Base-by-base conservation (phyloP, 148 eudicot species). In the Fallopia convolvulus region DNA sequence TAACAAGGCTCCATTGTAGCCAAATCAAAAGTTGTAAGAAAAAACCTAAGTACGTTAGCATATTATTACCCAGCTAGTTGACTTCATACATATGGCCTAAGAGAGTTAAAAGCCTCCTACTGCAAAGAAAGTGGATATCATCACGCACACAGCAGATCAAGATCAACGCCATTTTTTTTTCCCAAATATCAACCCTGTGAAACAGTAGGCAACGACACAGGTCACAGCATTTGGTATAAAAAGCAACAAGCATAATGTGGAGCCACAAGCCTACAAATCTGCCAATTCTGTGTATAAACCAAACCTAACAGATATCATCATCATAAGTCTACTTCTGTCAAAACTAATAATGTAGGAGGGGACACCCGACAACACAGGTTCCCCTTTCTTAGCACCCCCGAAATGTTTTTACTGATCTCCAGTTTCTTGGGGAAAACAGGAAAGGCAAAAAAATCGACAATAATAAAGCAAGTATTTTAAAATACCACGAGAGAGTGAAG, bases 341-440 rank as follows among this genome's bases (percentile, higher is more conserved):
- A 68, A 68, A 68, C 72, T 68, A 68, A 68, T 39, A 68, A 68
- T 68, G 72, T 68, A 68, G 21, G 44, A 68, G 72, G 72, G 72
- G 46, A 68, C 46, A 68, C 70, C 70, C 30, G 18, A 65, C 72
- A 36, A 71, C 21, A 18, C 49, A 71, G 30, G 36, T 46, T 73
- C 75, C 75, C 75, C 75, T 73, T 48, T 73, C 55, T 42, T 73
- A 73, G 53, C 75, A 44, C 75, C 75, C 49, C 75, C 75, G 40
- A 73, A 73, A 73, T 42, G 52, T 44, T 73, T 48, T 48, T 73
- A 44, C 53, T 42, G 75, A 48, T 73, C 75, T 73, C 75, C 75
- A 73, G 50, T 73, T 73, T 48, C 32, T 55, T 42, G 75, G 55
- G 75, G 75, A 44, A 73, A 73, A 73, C 55, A 73, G 33, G 53